Evolutionary conservation across 1,139 yeast genomes (phyloP), one percentile per base, ranked within the genome.

Genomic region (Zygoascus meyerae): DNA sequence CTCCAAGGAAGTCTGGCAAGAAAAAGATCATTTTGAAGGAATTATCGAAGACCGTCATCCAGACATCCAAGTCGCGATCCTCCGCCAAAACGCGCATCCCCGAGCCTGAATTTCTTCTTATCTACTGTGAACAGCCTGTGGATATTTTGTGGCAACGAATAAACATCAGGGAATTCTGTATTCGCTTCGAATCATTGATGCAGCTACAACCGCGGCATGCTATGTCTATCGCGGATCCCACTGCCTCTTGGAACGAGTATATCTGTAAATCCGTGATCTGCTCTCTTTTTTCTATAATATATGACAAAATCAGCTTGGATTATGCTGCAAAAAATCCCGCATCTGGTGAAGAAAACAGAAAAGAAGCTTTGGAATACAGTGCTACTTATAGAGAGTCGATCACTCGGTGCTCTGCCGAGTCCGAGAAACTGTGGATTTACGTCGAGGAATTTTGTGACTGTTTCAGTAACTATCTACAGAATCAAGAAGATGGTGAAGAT

Each of bases 251-350:
- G 71, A 59, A 59, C 46, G 68, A 61, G 47, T 60, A 59, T 44
- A 55, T 67, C 40, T 64, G 56, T 56, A 68, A 68, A 51, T 58
- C 66, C n/a, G 55, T 65, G 9, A 54, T 60, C n/a, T 53, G 61
- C 10, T 52, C 64, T 9, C 52, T 68, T 33, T 47, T 69, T 33
- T 49, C 60, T 38, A 54, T 67, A 11, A 50, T 68, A 11, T 55
- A 56, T 47, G 72, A 68, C 48, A 44, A 54, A 9, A 52, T 46
- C 30, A 66, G 67, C 4, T 47, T 57, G 29, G 51, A 60, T 4
- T 28, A 53, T 47, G 36, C 53, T 56, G 29, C 51, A 54, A 1
- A 57, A 49, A 36, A 42, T 18, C 45, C 45, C 4, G 26, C 32
- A 40, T 35, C 40, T n/a, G 47, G 43, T 18, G 45, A 42, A 30